phyloP scores from a whole-genome alignment of 805 yeast genomes.

The Grigorovia jiainica region DNA sequence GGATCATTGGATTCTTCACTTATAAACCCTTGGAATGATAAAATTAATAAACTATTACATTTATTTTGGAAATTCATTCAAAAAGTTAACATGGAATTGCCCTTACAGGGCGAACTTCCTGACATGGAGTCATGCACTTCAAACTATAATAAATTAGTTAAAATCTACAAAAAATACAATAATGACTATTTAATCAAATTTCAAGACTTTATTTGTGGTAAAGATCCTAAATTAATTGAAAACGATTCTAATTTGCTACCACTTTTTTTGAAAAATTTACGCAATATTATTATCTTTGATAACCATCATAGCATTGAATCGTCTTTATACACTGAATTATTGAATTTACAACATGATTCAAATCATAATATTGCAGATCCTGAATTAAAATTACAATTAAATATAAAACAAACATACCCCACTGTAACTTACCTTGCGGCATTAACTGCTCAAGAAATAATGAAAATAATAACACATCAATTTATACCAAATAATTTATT shows the following conservation, averaged over 20 bases:
- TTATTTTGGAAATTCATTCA: conserved; percentile 4
- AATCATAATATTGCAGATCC: not conserved
- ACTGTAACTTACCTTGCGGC: conserved; percentile 64
- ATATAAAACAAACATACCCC: not conserved
- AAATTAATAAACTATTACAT: conserved; percentile 4
- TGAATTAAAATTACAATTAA: not conserved
- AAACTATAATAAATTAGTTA: conserved; percentile 48
- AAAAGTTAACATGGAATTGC: conserved; percentile 23
- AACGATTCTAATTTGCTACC: not conserved
- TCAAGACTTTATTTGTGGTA: not conserved
- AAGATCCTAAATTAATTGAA: too few species aligned
- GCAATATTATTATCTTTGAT: not conserved
- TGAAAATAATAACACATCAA: conserved; percentile 69
- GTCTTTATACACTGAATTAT: not conserved
- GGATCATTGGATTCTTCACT: too few species aligned
- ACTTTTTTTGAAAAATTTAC: not conserved
- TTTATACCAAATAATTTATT: conserved; percentile 66
- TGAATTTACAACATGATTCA: not conserved
- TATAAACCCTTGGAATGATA: conserved; percentile 9
- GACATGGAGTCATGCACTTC: conserved; percentile 81
- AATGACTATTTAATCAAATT: not conserved
- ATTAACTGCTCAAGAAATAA: conserved; percentile 71
- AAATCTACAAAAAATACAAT: conserved; percentile 43
- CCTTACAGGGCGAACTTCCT: conserved; percentile 66
- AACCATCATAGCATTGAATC: not conserved